These are phyloP conservation scores for Centella asiatica DNA, from an alignment of 129 eudicot genomes.

Conservation along the genomic window DNA sequence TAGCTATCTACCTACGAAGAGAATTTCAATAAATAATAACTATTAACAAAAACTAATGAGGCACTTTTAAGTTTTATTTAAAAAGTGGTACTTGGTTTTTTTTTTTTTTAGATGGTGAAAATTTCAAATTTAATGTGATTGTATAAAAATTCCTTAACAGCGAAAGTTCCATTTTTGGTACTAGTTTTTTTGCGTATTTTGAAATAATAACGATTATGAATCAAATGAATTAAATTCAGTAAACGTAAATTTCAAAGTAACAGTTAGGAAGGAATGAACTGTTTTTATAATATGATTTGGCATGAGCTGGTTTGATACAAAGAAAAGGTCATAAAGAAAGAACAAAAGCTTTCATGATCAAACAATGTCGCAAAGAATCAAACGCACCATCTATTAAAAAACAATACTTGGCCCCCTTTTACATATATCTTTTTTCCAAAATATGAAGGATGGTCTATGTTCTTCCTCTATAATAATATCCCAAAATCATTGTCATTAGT, in stretches of 20 bases:
- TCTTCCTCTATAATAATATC: too few relatives aligned
- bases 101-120: too few relatives aligned
- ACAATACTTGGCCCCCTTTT: not conserved
- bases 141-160: too few relatives aligned
- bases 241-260: too few relatives aligned
- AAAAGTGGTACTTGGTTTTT: too few relatives aligned
- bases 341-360: constrained; percentile 2
- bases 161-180: too few relatives aligned
- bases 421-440: not conserved
- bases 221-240: too few relatives aligned
- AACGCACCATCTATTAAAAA: not conserved
- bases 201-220: too few relatives aligned
- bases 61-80: too few relatives aligned
- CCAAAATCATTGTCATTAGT: not conserved
- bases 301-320: constrained; percentile 2
- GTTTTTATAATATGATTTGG: not conserved
- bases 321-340: not conserved
- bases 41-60: not conserved
- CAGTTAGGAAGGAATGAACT: too few relatives aligned
- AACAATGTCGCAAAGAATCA: constrained; percentile 7
- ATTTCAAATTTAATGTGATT: too few relatives aligned
- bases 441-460: not conserved
- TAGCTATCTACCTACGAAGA: not conserved
- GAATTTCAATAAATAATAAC: not conserved
- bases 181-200: too few relatives aligned